phyloP scores from a whole-genome alignment of 2,329 filamentous ascomycete genomes.

The Curvularia sp. region DNA sequence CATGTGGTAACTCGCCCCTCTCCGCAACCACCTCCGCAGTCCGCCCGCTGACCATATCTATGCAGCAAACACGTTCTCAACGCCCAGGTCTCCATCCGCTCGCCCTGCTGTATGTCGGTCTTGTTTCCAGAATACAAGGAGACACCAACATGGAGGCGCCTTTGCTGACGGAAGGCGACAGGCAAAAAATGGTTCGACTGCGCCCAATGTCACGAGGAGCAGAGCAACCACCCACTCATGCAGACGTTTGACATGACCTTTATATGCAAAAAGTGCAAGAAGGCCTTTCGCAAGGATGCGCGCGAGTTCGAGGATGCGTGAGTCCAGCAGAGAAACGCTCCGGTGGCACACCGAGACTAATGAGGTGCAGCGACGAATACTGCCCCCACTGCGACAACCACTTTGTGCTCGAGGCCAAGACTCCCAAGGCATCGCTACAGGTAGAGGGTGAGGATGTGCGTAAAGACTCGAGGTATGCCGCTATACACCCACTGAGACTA shows the following conservation, averaged over 20 bases:
- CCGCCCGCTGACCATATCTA: conserved; percentile 22
- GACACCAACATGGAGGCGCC: neutral
- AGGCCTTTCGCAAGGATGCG: conserved; percentile 95
- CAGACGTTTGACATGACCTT: conserved; percentile 90
- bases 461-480: conserved; percentile 70
- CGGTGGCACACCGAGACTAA: conserved; percentile 12
- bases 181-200: conserved; percentile 99
- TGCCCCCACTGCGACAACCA: conserved; percentile 99
- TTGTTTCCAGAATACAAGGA: neutral
- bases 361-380: conserved; percentile 78
- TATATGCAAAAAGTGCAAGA: conserved; percentile 98
- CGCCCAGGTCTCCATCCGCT: conserved; percentile 94
- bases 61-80: conserved; percentile 95
- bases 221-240: conserved; percentile 75
- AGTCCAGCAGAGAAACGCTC: neutral
- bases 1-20: conserved; percentile 38
- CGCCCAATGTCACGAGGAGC: conserved; percentile 88
- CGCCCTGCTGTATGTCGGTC: conserved; percentile 80
- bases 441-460: conserved; percentile 91
- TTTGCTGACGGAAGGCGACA: conserved; percentile 46
- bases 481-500: no score
- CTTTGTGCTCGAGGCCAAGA: conserved; percentile 88
- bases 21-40: conserved; percentile 24
- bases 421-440: conserved; percentile 80
- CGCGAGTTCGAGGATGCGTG: conserved; percentile 83